Percentiles rank a stretch among this genome's conserved stretches.
These are phyloP conservation scores for Sarocladium strictum DNA, from an alignment of 2,329 filamentous ascomycete species.

Conservation along the genomic window DNA sequence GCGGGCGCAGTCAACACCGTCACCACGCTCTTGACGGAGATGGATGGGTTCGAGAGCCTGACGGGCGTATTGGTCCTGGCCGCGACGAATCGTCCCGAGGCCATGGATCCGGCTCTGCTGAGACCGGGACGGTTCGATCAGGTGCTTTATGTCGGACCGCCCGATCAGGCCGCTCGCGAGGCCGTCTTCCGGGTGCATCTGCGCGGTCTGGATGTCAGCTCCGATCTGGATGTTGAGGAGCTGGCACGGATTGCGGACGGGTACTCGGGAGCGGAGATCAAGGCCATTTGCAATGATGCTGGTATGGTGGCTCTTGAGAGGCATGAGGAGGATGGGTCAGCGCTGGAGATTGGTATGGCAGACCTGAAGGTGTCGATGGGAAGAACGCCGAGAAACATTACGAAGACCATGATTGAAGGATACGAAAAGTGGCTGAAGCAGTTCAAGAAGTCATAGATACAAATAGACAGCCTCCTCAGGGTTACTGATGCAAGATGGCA, in stretches of 20 bases:
- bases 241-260: conserved; percentile 65
- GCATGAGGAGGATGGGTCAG: conserved; percentile 23
- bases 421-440: conserved; percentile 50
- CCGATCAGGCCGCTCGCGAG: conserved; percentile 63
- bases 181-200: conserved; percentile 71
- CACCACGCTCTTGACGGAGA: conserved; percentile 84
- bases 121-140: conserved; percentile 81
- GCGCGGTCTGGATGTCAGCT: conserved; percentile 49
- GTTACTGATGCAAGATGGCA: no score
- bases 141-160: conserved; percentile 79
- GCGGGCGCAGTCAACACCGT: conserved; percentile 69
- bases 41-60: conserved; percentile 87
- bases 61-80: conserved; percentile 82
- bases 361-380: conserved; percentile 39
- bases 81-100: conserved; percentile 85
- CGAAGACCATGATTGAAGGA: conserved; percentile 47
- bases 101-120: conserved; percentile 78
- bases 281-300: conserved; percentile 42
- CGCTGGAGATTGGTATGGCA: conserved; percentile 31
- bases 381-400: conserved; percentile 51
- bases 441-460: conserved; percentile 10
- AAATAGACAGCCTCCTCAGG: not conserved
- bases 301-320: conserved; percentile 36
- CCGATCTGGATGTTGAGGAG: conserved; percentile 58
- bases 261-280: conserved; percentile 80